These are phyloP conservation scores for Russula compacta DNA, from an alignment of 768 basidiomycete genomes.

Conservation along the genomic window DNA sequence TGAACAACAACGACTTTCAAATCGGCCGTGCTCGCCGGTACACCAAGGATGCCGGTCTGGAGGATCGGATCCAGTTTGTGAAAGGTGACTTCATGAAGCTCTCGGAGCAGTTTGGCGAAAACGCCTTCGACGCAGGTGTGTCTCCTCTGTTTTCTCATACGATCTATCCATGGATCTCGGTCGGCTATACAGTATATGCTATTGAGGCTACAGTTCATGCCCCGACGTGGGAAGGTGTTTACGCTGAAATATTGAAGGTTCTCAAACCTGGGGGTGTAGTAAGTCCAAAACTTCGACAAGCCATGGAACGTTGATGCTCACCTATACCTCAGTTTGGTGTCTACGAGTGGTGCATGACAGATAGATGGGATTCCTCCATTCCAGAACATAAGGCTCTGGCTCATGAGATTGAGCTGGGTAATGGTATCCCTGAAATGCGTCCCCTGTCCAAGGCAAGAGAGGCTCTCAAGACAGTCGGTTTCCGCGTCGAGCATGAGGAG, in stretches of 20 bases:
- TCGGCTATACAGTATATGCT: conserved; percentile 62
- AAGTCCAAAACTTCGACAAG: conserved; percentile 27
- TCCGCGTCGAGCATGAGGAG: conserved; percentile 83
- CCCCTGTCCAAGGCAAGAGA: conserved; percentile 56
- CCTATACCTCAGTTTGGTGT: conserved; percentile 67
- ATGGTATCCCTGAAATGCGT: conserved; percentile 98
- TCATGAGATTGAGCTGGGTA: conserved; percentile 87
- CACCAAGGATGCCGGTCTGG: conserved; percentile 65
- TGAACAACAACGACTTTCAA: conserved; percentile 98
- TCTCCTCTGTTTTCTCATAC: background rate
- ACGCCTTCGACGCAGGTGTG: conserved; percentile 86
- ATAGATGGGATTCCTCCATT: conserved; percentile 78
- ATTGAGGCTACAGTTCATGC: conserved; percentile 98
- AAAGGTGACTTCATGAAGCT: conserved; percentile 98
- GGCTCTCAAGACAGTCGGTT: conserved; percentile 77
- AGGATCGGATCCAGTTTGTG: conserved; percentile 69
- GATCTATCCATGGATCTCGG: background rate
- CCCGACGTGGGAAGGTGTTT: conserved; percentile 92
- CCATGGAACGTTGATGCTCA: conserved; percentile 1
- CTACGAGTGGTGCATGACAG: conserved; percentile 99
- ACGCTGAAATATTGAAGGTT: conserved; percentile 85
- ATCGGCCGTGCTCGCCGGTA: conserved; percentile 78
- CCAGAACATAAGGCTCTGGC: conserved; percentile 85
- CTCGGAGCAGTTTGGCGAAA: conserved; percentile 81
- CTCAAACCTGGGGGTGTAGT: conserved; percentile 95